These are phyloP conservation scores for Staphylotrichum tortipilum DNA, from an alignment of 495 filamentous ascomycete species.

Conservation along the genomic window DNA sequence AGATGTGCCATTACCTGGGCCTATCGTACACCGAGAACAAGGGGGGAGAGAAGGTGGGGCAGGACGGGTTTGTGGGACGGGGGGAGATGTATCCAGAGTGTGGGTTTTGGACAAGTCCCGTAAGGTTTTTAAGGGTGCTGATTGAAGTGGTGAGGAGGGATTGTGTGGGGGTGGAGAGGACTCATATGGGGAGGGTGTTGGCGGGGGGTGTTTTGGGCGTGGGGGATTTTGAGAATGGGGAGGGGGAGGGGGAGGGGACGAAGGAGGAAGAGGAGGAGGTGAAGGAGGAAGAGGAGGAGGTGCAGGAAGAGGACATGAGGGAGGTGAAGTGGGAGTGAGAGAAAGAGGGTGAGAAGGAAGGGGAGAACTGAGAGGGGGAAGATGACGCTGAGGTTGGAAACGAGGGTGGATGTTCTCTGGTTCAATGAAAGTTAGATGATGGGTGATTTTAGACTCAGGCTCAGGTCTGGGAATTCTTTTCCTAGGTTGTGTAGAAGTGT, in stretches of 20 bases:
- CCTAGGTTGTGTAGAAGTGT: too few relatives aligned
- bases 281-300: neutral
- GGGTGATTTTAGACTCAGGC: too few relatives aligned
- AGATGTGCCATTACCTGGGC: slow-evolving; percentile 47
- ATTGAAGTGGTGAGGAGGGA: slow-evolving; percentile 43
- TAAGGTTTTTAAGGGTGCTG: slow-evolving; percentile 44
- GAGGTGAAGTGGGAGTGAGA: too few relatives aligned
- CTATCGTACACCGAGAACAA: slow-evolving; percentile 21
- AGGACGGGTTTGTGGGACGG: slow-evolving; percentile 36
- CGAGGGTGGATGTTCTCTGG: too few relatives aligned
- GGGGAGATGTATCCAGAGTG: slow-evolving; percentile 23
- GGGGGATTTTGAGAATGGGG: slow-evolving; percentile 18
- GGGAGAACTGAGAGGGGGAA: too few relatives aligned
- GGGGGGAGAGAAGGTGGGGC: slow-evolving; percentile 21
- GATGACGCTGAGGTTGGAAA: too few relatives aligned
- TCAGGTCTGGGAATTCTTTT: too few relatives aligned
- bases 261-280: slow-evolving; percentile 10
- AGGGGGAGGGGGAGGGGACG: slow-evolving; percentile 29
- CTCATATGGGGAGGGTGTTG: slow-evolving; percentile 44
- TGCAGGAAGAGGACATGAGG: too few relatives aligned
- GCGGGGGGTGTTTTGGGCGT: slow-evolving; percentile 32
- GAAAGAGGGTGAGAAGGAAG: too few relatives aligned
- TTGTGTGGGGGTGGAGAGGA: slow-evolving; percentile 42
- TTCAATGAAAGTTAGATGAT: too few relatives aligned
- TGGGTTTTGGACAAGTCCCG: slow-evolving; percentile 40